Evolutionary conservation across 768 basidiomycete species (phyloP).

Genomic region (Lyophyllum decastes): DNA sequence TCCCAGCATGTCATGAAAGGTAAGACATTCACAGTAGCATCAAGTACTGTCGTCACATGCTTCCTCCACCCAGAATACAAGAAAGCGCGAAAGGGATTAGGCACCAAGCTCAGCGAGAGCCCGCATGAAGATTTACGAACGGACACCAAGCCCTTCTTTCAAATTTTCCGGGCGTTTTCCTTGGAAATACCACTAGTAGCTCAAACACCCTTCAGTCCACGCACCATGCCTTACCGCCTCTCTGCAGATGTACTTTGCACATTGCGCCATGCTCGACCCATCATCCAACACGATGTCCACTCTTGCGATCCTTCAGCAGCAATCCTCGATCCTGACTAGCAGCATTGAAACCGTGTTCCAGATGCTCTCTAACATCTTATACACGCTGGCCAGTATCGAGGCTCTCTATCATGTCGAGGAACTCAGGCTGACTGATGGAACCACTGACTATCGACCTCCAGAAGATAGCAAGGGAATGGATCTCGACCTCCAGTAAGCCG

Average conservation of each 20-base stretch:
- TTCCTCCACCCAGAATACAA: slow-evolving; percentile 23
- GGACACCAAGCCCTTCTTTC: neutral
- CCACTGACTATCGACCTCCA: slow-evolving; percentile 20
- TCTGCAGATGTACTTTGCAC: slow-evolving; percentile 36
- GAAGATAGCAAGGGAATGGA: slow-evolving; percentile 25
- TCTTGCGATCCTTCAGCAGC: slow-evolving; percentile 41
- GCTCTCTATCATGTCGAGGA: slow-evolving; percentile 27
- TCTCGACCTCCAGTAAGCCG: slow-evolving; percentile 26
- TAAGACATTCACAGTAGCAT: neutral
- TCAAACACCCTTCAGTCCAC: neutral
- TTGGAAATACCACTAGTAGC: slow-evolving; percentile 30
- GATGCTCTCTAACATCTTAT: slow-evolving; percentile 18
- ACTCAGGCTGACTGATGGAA: slow-evolving; percentile 26
- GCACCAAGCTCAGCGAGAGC: slow-evolving; percentile 18
- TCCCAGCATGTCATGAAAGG: slow-evolving; percentile 28
- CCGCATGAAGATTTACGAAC: slow-evolving; percentile 12
- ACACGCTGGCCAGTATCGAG: slow-evolving; percentile 25
- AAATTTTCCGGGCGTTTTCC: slow-evolving; percentile 17
- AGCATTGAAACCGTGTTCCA: slow-evolving; percentile 22
- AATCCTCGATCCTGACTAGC: slow-evolving; percentile 26
- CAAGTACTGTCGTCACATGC: neutral
- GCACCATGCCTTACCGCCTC: neutral
- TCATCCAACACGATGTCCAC: slow-evolving; percentile 35
- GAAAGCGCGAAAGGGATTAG: slow-evolving; percentile 21
- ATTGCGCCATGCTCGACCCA: slow-evolving; percentile 30